These are phyloP conservation scores for Blastocystis sp. DNA, from an alignment of 352 stramenopile genomes.

Conservation along the genomic window DNA sequence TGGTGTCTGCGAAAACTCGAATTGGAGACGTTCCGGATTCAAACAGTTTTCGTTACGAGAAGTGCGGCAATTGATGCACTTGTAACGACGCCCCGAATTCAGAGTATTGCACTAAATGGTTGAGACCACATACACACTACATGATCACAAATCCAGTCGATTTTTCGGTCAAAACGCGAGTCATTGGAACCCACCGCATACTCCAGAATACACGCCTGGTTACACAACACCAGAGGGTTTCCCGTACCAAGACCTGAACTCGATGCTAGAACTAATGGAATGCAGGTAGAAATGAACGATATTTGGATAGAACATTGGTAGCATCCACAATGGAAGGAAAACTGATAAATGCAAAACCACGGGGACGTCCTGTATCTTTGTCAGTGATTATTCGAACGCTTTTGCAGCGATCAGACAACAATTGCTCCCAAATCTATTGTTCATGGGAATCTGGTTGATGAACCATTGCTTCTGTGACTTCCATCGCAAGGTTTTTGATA, in stretches of 20 bases:
- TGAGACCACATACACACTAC: neutral
- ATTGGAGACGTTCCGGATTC: constrained; percentile 2
- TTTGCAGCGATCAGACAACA: constrained; percentile 26
- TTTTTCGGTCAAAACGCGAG: neutral
- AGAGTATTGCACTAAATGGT: neutral
- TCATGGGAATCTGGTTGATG: neutral
- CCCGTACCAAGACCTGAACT: constrained; percentile 24
- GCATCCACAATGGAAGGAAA: constrained; percentile 59
- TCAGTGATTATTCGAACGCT: constrained; percentile 6
- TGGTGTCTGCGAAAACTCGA: constrained; percentile 23
- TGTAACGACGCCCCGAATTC: neutral
- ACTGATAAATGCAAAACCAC: constrained; percentile 6
- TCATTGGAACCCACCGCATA: neutral
- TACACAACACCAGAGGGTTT: neutral
- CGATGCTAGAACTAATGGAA: constrained; percentile 14
- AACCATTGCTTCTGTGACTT: constrained; percentile 53
- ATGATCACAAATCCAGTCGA: constrained; percentile 34
- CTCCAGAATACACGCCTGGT: constrained; percentile 2
- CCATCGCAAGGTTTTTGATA: neutral
- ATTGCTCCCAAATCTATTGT: constrained; percentile 24
- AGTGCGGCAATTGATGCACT: neutral
- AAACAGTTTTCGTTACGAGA: neutral
- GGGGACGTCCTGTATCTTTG: constrained; percentile 7
- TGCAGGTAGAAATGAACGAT: neutral
- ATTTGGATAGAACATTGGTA: constrained; percentile 47